These are phyloP conservation scores for Breviolum minutum DNA, from an alignment of 73 alveolate genomes.

Conservation along the genomic window DNA sequence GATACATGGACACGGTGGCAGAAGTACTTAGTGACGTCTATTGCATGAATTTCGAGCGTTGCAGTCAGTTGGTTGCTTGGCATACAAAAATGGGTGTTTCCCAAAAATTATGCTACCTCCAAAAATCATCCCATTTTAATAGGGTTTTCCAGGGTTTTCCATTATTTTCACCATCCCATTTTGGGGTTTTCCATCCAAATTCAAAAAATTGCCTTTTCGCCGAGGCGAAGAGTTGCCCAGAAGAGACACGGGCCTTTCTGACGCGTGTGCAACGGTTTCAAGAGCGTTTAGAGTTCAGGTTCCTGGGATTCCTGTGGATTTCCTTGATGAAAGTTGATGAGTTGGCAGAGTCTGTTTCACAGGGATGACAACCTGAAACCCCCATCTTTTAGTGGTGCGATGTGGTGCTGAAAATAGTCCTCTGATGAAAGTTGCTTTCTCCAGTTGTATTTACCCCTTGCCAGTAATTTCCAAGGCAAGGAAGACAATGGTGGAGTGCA, in stretches of 20 bases:
- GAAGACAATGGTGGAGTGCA: slow-evolving; percentile 53
- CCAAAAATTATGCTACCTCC: too few species aligned
- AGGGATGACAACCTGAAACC: not conserved
- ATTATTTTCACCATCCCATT: too few species aligned
- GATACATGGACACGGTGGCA: slow-evolving; percentile 73
- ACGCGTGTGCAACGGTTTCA: slow-evolving; percentile 55
- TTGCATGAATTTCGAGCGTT: slow-evolving; percentile 89
- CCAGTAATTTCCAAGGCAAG: slow-evolving; percentile 5
- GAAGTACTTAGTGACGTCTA: slow-evolving; percentile 49
- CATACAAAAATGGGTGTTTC: too few species aligned
- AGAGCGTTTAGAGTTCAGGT: slow-evolving; percentile 51
- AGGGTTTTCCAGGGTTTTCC: too few species aligned
- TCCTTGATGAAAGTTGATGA: not conserved
- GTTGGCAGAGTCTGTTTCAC: not conserved
- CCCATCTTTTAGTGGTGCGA: not conserved
- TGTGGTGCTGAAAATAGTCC: not conserved
- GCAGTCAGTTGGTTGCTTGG: slow-evolving; percentile 24
- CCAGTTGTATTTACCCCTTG: not conserved
- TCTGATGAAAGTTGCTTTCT: too few species aligned
- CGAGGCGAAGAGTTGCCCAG: not conserved
- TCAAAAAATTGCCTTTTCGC: not conserved
- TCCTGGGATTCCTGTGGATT: not conserved
- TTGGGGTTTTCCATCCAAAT: not conserved
- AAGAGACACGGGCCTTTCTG: slow-evolving; percentile 40
- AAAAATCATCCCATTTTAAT: too few species aligned